These are phyloP conservation scores for Solanum chacoense DNA, from an alignment of 305 asterid genomes.

Conservation along the genomic window DNA sequence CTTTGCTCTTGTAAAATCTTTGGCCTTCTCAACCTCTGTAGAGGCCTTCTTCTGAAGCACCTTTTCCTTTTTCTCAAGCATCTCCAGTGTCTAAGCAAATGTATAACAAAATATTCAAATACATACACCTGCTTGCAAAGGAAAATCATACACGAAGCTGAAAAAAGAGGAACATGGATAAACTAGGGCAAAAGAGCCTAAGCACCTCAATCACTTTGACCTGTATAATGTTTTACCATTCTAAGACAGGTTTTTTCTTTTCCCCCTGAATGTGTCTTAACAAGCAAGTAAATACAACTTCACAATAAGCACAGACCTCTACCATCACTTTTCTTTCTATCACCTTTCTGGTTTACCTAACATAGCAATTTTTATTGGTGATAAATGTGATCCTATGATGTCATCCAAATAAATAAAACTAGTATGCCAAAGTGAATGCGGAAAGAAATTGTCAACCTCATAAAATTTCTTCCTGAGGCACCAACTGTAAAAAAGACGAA, in stretches of 20 bases:
- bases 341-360: not conserved
- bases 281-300: not conserved
- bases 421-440: not conserved
- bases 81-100: slow-evolving; percentile 47
- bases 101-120: not conserved
- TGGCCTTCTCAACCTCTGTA: slow-evolving; percentile 61
- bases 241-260: not conserved
- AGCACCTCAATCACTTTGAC: not conserved
- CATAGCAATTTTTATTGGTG: not conserved
- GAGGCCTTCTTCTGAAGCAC: slow-evolving; percentile 65
- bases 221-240: not conserved
- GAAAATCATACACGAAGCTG: not conserved
- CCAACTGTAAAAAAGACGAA: not conserved
- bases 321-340: not conserved
- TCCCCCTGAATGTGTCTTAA: not conserved
- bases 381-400: not conserved
- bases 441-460: not conserved
- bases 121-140: not conserved
- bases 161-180: not conserved
- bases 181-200: not conserved
- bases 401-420: not conserved
- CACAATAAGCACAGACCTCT: not conserved
- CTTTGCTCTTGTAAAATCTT: slow-evolving; percentile 53
- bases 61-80: slow-evolving; percentile 70
- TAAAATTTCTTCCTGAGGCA: not conserved